Conservation (phyloP, 208 protist genomes). For the Leishmania arabica region DNA sequence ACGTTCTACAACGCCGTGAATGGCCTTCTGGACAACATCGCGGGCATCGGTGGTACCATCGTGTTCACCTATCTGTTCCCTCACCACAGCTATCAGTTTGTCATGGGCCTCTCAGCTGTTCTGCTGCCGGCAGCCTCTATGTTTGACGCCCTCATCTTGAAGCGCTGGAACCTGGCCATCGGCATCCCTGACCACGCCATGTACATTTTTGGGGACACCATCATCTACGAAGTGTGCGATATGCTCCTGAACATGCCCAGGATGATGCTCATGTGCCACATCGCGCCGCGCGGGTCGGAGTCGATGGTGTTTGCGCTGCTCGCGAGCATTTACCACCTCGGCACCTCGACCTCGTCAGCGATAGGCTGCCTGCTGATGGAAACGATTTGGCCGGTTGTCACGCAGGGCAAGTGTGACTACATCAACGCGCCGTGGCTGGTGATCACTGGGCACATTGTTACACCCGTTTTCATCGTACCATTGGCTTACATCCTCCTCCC, state of each 20-base stretch:
- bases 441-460: constrained; percentile 20
- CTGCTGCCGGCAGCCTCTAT: constrained; percentile 51
- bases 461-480: constrained; percentile 35
- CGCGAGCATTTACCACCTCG: constrained; percentile 72
- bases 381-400: constrained; percentile 48
- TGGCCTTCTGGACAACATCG: constrained; percentile 45
- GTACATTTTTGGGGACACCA: constrained; percentile 71
- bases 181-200: constrained; percentile 63
- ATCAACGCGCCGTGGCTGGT: constrained; percentile 28
- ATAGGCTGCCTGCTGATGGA: constrained; percentile 65
- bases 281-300: constrained; percentile 86
- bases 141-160: constrained; percentile 73
- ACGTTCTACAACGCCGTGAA: constrained; percentile 67
- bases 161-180: constrained; percentile 69
- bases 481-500: constrained; percentile 63
- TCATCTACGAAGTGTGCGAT: constrained; percentile 63
- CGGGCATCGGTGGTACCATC: constrained; percentile 45
- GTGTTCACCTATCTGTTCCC: constrained; percentile 58
- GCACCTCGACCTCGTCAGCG: constrained; percentile 35
- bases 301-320: constrained; percentile 79
- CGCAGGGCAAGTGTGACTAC: constrained; percentile 63
- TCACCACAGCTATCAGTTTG: constrained; percentile 49
- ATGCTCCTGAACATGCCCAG: constrained; percentile 77
- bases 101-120: constrained; percentile 59
- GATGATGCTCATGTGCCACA: constrained; percentile 75